Evolutionary conservation across 352 stramenopile species (phyloP).

Genomic region (Pythium dissimile): DNA sequence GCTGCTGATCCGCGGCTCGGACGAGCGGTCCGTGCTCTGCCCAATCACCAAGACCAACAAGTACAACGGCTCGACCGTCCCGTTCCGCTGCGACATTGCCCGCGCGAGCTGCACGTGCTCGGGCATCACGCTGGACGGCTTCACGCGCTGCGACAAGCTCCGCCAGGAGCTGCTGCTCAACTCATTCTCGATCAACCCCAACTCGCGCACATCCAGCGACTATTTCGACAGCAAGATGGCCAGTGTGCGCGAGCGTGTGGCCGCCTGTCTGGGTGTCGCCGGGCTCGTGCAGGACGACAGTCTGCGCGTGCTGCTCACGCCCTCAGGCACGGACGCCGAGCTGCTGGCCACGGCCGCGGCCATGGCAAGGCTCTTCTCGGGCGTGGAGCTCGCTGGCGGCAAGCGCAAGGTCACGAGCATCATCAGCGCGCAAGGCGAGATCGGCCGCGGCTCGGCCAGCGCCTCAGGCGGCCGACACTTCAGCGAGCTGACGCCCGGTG

Average conservation of each 20-base stretch:
- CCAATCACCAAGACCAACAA: constrained; percentile 84
- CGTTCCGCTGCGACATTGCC: constrained; percentile 54
- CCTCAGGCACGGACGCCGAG: constrained; percentile 86
- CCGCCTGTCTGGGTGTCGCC: constrained; percentile 45
- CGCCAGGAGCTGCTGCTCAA: constrained; percentile 76
- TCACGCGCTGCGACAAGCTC: constrained; percentile 59
- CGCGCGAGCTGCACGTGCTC: constrained; percentile 86
- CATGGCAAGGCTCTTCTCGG: constrained; percentile 56
- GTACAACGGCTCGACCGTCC: constrained; percentile 84
- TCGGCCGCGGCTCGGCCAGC: constrained; percentile 73
- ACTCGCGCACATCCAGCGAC: constrained; percentile 58
- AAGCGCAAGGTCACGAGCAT: constrained; percentile 74
- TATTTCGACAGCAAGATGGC: constrained; percentile 74
- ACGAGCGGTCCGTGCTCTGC: constrained; percentile 80
- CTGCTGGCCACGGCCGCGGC: constrained; percentile 71
- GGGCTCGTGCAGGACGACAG: constrained; percentile 49
- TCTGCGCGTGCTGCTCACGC: constrained; percentile 66
- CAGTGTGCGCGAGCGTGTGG: constrained; percentile 47
- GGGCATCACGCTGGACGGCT: constrained; percentile 63
- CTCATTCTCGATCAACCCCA: constrained; percentile 79
- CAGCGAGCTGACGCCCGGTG: constrained; percentile 73
- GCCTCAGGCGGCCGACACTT: constrained; percentile 80
- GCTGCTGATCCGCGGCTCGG: constrained; percentile 76
- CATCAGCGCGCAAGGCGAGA: constrained; percentile 80
- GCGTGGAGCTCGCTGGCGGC: constrained; percentile 32